A percentile compares a stretch with the other conserved stretches of the same genome.
phyloP scores from a whole-genome alignment of 257 asterid genomes.

The Solanum peruvianum region DNA sequence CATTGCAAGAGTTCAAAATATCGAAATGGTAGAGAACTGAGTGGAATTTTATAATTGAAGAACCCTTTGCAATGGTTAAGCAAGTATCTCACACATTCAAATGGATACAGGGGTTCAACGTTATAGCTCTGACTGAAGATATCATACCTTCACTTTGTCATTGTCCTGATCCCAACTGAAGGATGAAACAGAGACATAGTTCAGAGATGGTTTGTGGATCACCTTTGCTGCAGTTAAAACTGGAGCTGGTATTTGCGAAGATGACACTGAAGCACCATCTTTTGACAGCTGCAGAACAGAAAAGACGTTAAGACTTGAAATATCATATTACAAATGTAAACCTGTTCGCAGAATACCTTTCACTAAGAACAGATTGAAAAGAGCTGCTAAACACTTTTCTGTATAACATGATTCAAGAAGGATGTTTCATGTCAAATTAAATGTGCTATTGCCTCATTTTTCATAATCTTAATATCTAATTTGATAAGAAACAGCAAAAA shows the following conservation, averaged over 20 bases:
- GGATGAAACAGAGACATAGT: slow-evolving; percentile 48
- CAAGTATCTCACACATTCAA: neutral
- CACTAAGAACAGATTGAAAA: neutral
- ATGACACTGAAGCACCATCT: slow-evolving; percentile 13
- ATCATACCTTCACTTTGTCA: slow-evolving; percentile 67
- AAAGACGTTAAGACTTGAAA: neutral
- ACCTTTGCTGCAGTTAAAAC: slow-evolving; percentile 22
- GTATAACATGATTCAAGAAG: neutral
- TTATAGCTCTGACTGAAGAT: neutral
- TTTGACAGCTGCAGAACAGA: slow-evolving; percentile 31
- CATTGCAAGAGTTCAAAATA: neutral
- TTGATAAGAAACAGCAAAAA: neutral
- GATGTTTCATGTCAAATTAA: neutral
- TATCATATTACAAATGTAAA: neutral
- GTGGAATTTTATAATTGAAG: neutral
- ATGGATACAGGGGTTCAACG: neutral
- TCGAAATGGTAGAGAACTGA: neutral
- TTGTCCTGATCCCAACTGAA: slow-evolving; percentile 95
- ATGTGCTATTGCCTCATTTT: neutral
- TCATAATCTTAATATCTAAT: neutral
- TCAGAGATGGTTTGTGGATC: slow-evolving; percentile 14
- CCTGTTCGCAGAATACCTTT: neutral
- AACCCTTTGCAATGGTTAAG: neutral
- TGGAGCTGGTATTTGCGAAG: slow-evolving; percentile 22
- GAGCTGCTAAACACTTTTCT: neutral